Conservation (phyloP, 345 rosid species). For the Pistacia vera region DNA sequence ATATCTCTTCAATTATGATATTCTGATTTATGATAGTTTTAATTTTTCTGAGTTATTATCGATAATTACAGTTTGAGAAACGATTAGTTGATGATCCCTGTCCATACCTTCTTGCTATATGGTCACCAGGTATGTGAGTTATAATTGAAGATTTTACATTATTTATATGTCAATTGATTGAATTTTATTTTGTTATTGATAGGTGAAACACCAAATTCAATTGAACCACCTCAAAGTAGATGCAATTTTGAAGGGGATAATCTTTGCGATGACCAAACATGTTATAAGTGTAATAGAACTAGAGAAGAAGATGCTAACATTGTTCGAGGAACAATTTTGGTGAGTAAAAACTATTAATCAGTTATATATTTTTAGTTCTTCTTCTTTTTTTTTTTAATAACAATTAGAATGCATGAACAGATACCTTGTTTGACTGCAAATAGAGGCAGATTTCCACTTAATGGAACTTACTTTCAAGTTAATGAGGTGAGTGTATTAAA, state of each 20-base stretch:
- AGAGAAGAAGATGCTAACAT: slow-evolving; percentile 26
- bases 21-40: too few relatives aligned
- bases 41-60: neutral
- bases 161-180: neutral
- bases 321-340: slow-evolving; percentile 68
- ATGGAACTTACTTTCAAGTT: slow-evolving; percentile 79
- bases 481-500: slow-evolving; percentile 51
- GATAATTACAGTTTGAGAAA: slow-evolving; percentile 42
- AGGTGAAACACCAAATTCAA: slow-evolving; percentile 52
- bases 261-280: slow-evolving; percentile 35
- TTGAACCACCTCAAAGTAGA: slow-evolving; percentile 27
- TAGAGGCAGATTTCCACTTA: slow-evolving; percentile 62
- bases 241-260: slow-evolving; percentile 34
- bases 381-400: neutral
- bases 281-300: slow-evolving; percentile 36
- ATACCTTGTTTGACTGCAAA: slow-evolving; percentile 69
- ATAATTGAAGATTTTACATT: too few relatives aligned
- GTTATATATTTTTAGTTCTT: neutral
- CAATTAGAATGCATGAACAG: slow-evolving; percentile 26
- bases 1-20: neutral
- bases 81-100: slow-evolving; percentile 47
- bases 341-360: slow-evolving; percentile 24
- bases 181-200: neutral
- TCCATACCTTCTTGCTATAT: slow-evolving; percentile 64
- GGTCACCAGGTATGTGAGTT: slow-evolving; percentile 53